Evolutionary conservation across 306 rosid species (phyloP).

Genomic region (Cucumis cinereus): DNA sequence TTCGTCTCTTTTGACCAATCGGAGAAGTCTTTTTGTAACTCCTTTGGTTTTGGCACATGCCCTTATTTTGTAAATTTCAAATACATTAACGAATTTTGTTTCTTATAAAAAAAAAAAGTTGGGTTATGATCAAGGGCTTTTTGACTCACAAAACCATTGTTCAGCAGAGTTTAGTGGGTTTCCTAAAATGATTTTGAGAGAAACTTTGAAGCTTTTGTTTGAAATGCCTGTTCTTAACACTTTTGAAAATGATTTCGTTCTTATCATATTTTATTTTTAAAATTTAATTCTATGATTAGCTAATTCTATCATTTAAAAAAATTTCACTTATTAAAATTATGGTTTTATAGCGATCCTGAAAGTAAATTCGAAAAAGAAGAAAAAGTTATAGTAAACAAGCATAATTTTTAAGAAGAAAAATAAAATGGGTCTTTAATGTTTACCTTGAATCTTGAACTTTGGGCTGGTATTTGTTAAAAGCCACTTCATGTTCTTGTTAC

Average conservation of each 20-base stretch:
- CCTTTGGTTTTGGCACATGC: no score
- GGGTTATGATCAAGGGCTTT: not conserved
- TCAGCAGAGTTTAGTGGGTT: not conserved
- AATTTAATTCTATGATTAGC: not conserved
- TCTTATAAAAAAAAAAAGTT: not conserved
- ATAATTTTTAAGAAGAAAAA: not conserved
- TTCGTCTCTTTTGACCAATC: no score
- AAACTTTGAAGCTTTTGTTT: not conserved
- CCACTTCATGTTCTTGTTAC: not conserved
- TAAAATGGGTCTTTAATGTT: not conserved
- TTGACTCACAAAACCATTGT: not conserved
- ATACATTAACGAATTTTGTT: no score
- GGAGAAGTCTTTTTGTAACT: no score
- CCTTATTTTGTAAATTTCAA: no score
- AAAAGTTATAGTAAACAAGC: not conserved
- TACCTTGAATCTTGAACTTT: not conserved
- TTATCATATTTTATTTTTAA: not conserved
- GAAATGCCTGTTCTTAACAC: not conserved
- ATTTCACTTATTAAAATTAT: not conserved
- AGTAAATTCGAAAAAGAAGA: not conserved
- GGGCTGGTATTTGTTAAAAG: not conserved
- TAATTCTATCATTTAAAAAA: not conserved
- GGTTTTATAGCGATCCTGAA: not conserved
- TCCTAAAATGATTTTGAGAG: not conserved
- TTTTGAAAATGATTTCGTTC: not conserved